These are phyloP conservation scores for Kluyveromyces wickerhamii DNA, from an alignment of 805 yeast genomes.

Conservation along the genomic window DNA sequence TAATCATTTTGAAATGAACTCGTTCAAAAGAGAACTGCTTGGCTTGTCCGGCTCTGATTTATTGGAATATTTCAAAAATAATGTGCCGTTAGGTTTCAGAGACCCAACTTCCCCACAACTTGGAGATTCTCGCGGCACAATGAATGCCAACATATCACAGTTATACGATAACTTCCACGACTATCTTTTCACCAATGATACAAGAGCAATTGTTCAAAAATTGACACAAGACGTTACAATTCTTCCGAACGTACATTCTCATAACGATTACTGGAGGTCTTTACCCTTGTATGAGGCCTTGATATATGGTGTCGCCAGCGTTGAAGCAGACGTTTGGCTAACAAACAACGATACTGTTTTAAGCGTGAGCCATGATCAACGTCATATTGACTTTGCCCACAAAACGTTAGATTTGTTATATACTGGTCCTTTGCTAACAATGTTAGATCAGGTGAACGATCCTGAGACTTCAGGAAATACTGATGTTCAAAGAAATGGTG, in stretches of 20 bases:
- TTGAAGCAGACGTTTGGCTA: conserved; percentile 64
- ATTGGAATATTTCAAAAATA: conserved; percentile 10
- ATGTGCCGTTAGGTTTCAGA: conserved; percentile 3
- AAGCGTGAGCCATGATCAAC: conserved; percentile 56
- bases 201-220: conserved; percentile 14
- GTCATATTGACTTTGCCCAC: conserved; percentile 34
- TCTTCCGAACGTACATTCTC: conserved; percentile 43
- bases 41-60: conserved; percentile 14
- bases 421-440: conserved; percentile 41
- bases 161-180: conserved; percentile 13
- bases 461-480: background rate
- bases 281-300: conserved; percentile 53
- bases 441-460: conserved; percentile 44
- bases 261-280: conserved; percentile 61
- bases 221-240: conserved; percentile 22
- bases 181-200: conserved; percentile 8
- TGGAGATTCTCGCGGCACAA: background rate
- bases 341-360: conserved; percentile 33
- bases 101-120: background rate
- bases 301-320: conserved; percentile 42
- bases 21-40: conserved; percentile 1
- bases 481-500: conserved; percentile 26
- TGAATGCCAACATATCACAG: conserved; percentile 8
- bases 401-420: conserved; percentile 45
- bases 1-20: too few relatives aligned